Evolutionary conservation across 2,329 filamentous ascomycete genomes (phyloP).

Genomic region (Paracamarosporium sp.): DNA sequence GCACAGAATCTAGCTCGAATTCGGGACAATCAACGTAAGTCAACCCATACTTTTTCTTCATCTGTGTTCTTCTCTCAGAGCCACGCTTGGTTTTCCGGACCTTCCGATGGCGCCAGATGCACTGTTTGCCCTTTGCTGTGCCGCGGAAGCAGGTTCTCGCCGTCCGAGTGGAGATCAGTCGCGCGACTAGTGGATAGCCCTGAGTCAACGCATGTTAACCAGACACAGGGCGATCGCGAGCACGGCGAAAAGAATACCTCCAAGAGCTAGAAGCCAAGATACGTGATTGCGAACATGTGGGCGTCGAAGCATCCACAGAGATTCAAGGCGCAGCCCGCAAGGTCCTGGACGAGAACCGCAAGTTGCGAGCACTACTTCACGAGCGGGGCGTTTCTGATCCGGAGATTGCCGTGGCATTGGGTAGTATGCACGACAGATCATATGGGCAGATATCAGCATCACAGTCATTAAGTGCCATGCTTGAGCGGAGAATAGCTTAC

Average conservation of each 20-base stretch:
- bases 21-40: conserved; percentile 71
- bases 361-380: conserved; percentile 65
- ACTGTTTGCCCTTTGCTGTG: neutral
- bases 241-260: conserved; percentile 75
- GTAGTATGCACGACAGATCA: conserved; percentile 26
- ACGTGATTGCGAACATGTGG: conserved; percentile 67
- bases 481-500: conserved; percentile 36
- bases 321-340: conserved; percentile 73
- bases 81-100: neutral
- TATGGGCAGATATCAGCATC: conserved; percentile 38
- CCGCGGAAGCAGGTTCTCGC: neutral
- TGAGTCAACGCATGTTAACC: conserved; percentile 1
- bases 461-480: conserved; percentile 35
- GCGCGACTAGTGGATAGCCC: neutral
- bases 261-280: conserved; percentile 71
- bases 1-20: conserved; percentile 64
- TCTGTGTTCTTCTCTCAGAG: neutral
- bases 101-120: neutral
- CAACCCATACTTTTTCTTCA: neutral
- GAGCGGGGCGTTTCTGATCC: conserved; percentile 64
- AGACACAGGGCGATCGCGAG: conserved; percentile 67
- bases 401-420: conserved; percentile 53
- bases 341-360: conserved; percentile 73
- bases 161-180: neutral
- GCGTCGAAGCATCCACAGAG: conserved; percentile 73